Evolutionary conservation across 352 stramenopile genomes (phyloP).

Genomic region (Globisporangium radiosum): DNA sequence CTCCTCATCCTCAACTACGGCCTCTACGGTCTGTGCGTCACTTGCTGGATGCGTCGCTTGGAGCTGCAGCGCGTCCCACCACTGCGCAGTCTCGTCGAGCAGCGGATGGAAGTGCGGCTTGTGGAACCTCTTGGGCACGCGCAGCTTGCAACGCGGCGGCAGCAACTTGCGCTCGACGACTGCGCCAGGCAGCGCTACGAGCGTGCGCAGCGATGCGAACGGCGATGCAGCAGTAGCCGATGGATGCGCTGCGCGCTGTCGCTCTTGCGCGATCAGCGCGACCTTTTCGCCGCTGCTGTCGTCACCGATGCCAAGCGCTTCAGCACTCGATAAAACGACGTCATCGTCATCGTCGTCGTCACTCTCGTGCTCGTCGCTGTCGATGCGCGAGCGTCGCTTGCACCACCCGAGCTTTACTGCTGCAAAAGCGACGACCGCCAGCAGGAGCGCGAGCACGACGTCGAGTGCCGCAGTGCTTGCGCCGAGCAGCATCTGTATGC

Average conservation of each 20-base stretch:
- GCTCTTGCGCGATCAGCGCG: conserved; percentile 9
- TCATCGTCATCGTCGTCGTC: conserved; percentile 21
- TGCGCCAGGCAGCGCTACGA: conserved; percentile 3
- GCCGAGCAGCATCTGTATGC: neutral
- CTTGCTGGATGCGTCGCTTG: neutral
- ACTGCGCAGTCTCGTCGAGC: conserved; percentile 48
- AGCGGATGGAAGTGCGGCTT: conserved; percentile 57
- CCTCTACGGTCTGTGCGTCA: neutral
- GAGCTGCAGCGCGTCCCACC: conserved; percentile 27
- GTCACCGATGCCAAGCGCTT: neutral
- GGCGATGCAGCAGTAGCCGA: neutral
- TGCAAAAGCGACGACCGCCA: neutral
- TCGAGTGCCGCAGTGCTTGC: neutral
- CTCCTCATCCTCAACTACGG: no score
- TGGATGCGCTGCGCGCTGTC: neutral
- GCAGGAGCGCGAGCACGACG: neutral
- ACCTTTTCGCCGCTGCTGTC: conserved; percentile 8
- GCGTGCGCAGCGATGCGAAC: neutral
- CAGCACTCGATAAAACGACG: conserved; percentile 6
- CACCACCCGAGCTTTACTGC: conserved; percentile 8
- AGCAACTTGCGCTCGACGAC: conserved; percentile 6
- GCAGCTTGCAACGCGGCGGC: neutral
- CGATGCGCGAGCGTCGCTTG: neutral
- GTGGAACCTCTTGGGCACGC: conserved; percentile 34
- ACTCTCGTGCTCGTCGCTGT: conserved; percentile 4